A percentile compares a stretch with the other conserved stretches of the same genome.
Evolutionary conservation across 495 filamentous ascomycete genomes (phyloP).

Genomic region (Tetracladium setigerum): DNA sequence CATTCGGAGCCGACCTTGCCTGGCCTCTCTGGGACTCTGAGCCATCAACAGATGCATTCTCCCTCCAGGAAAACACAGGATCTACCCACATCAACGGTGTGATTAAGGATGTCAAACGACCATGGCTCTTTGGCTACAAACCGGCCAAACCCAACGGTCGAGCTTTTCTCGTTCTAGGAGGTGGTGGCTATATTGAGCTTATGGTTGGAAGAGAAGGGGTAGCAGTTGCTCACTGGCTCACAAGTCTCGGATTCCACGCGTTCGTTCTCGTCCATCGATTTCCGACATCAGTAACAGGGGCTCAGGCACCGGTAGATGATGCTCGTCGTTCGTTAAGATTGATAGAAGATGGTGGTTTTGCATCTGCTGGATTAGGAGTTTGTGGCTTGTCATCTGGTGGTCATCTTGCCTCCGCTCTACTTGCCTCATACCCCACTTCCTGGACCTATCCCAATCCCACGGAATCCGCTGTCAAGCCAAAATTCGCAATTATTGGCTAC

Average conservation of each 20-base stretch:
- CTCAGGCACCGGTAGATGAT: conserved; percentile 15
- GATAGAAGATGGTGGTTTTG: background rate
- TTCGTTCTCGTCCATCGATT: conserved; percentile 16
- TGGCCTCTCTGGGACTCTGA: conserved; percentile 6
- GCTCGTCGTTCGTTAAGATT: conserved; percentile 3
- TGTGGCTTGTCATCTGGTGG: conserved; percentile 16
- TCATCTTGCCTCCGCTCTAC: conserved; percentile 13
- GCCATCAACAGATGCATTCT: conserved; percentile 1
- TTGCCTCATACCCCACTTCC: conserved; percentile 6
- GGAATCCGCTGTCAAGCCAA: background rate
- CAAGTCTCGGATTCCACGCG: conserved; percentile 10
- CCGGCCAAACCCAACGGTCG: conserved; percentile 8
- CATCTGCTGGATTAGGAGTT: conserved; percentile 2
- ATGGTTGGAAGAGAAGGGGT: conserved; percentile 17
- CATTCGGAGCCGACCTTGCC: conserved; percentile 5
- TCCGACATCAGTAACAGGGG: conserved; percentile 6
- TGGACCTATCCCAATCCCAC: conserved; percentile 1
- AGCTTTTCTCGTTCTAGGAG: conserved; percentile 14
- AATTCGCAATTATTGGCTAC: conserved; percentile 15
- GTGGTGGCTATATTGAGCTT: conserved; percentile 14
- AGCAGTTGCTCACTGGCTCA: conserved; percentile 15
- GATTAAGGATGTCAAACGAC: conserved; percentile 6
- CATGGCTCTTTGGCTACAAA: conserved; percentile 17
- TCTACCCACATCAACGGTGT: conserved; percentile 1
- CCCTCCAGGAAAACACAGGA: background rate